Evolutionary conservation across 805 yeast genomes (phyloP), one percentile per base, ranked within the genome.

Genomic region (Pichia deserticola): DNA sequence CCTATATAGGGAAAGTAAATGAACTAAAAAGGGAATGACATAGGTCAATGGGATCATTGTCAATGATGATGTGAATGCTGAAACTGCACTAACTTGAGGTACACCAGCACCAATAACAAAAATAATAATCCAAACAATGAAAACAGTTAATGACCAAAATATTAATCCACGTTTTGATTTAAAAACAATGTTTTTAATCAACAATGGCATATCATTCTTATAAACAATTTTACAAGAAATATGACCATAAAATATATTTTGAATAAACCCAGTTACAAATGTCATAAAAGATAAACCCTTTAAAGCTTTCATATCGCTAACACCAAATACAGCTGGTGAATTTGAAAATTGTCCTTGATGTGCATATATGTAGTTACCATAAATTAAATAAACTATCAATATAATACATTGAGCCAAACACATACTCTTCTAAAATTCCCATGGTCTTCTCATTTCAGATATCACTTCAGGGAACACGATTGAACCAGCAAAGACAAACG

Each of bases 401-500:
- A 75, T 74, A 40, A 74, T 59, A 7, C 56, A n/a, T 56, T 75
- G 75, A 27, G 77, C 76, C 40, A 62, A 52, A n/a, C 67, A 51
- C 71, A 74, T 68, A 42, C 77, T 77, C 58, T 73, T 71, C 70
- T 74, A 66, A 62, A 74, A 75, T 50, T 75, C 78, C 66, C 61
- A 61, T 11, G 79, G 79, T 44, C 72, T 64, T 50, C 60, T 64
- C 76, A 75, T 70, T 58, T 75, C 78, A 8, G 78, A 71, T 63
- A 75, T 64, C 45, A 75, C 66, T 55, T 75, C 77, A 20, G 72
- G 67, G 60, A 73, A 74, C 42, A 73, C 69, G 52, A 74, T 66
- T 15, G 78, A 74, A 54, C 79, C 79, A 39, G 78, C 79, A 64
- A 72, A 75, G 3, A 77, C 70, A 57, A 69, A 75, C 20, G 75